Conservation (phyloP, 768 basidiomycete species). For the Hericium rajendrae region DNA sequence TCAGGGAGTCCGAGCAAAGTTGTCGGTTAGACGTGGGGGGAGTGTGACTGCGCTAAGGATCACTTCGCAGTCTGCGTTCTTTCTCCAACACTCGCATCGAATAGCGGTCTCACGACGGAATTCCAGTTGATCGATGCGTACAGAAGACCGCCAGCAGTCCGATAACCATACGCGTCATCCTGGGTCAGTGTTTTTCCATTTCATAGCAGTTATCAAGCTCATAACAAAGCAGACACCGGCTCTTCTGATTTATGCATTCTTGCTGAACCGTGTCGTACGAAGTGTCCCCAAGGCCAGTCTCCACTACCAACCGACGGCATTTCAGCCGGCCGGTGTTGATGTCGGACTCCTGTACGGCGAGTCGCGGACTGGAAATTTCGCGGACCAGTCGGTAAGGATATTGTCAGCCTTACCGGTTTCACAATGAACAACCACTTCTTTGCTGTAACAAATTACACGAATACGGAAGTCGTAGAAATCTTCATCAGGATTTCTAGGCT, state of each 20-base stretch:
- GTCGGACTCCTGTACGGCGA: conserved; percentile 57
- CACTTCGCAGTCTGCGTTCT: too few species aligned
- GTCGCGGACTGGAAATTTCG: conserved; percentile 59
- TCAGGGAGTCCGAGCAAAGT: not conserved
- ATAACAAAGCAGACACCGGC: conserved; percentile 46
- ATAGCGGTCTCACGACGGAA: too few species aligned
- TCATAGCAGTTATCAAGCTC: too few species aligned
- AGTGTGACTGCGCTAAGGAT: too few species aligned
- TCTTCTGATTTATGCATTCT: conserved; percentile 72
- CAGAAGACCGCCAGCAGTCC: too few species aligned
- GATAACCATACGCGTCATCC: too few species aligned
- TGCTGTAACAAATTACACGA: conserved; percentile 58
- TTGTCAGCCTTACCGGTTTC: conserved; percentile 44
- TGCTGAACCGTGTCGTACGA: conserved; percentile 43
- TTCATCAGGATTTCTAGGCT: conserved; percentile 64
- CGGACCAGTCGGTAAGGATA: conserved; percentile 53
- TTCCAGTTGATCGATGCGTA: too few species aligned
- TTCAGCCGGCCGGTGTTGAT: conserved; percentile 38
- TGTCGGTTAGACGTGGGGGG: too few species aligned
- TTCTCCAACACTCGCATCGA: too few species aligned
- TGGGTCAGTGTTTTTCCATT: too few species aligned
- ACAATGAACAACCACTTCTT: conserved; percentile 43
- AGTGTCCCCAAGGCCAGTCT: conserved; percentile 28
- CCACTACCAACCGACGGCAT: conserved; percentile 39
- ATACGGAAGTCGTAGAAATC: conserved; percentile 50